A percentile compares a stretch with the other conserved stretches of the same genome.
These are phyloP conservation scores for Auriscalpium microsporum DNA, from an alignment of 768 basidiomycete species.

Conservation along the genomic window DNA sequence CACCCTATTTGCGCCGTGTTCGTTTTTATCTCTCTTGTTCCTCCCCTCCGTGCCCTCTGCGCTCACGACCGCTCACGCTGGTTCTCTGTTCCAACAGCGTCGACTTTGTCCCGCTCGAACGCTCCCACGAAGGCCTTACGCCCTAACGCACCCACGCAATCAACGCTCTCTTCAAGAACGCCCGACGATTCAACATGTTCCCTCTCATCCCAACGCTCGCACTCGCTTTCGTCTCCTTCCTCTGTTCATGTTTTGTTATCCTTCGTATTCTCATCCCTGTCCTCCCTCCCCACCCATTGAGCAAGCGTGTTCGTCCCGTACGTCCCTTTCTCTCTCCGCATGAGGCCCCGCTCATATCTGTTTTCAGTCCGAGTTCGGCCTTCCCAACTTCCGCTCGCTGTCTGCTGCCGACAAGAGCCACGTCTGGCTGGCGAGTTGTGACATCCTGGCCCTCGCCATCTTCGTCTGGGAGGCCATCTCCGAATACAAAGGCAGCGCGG, in stretches of 20 bases:
- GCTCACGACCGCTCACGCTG: slow-evolving; percentile 3
- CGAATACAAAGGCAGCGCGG: slow-evolving; percentile 41
- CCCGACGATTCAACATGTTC: slow-evolving; percentile 39
- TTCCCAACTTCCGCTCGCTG: slow-evolving; percentile 59
- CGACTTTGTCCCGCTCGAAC: slow-evolving; percentile 25
- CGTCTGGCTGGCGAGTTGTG: slow-evolving; percentile 63
- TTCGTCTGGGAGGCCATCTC: slow-evolving; percentile 60
- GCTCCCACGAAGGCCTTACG: slow-evolving; percentile 29
- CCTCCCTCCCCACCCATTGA: slow-evolving; percentile 63
- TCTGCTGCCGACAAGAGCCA: slow-evolving; percentile 64
- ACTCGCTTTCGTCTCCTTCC: slow-evolving; percentile 63
- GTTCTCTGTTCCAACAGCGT: slow-evolving; percentile 20
- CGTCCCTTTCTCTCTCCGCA: slow-evolving; percentile 21
- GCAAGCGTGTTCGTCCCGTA: slow-evolving; percentile 67
- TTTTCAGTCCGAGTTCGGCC: slow-evolving; percentile 62
- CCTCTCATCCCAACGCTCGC: slow-evolving; percentile 59
- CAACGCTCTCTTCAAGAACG: slow-evolving; percentile 17
- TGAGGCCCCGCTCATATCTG: slow-evolving; percentile 15
- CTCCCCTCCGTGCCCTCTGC: slow-evolving; percentile 7
- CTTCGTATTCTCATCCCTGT: slow-evolving; percentile 70
- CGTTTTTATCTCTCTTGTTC: slow-evolving; percentile 8
- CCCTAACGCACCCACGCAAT: slow-evolving; percentile 23
- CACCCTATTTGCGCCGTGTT: slow-evolving; percentile 24
- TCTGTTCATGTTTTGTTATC: slow-evolving; percentile 66
- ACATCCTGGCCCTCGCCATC: slow-evolving; percentile 49